Conservation (phyloP, 2,329 filamentous ascomycete species). For the Macrophomina tecta region DNA sequence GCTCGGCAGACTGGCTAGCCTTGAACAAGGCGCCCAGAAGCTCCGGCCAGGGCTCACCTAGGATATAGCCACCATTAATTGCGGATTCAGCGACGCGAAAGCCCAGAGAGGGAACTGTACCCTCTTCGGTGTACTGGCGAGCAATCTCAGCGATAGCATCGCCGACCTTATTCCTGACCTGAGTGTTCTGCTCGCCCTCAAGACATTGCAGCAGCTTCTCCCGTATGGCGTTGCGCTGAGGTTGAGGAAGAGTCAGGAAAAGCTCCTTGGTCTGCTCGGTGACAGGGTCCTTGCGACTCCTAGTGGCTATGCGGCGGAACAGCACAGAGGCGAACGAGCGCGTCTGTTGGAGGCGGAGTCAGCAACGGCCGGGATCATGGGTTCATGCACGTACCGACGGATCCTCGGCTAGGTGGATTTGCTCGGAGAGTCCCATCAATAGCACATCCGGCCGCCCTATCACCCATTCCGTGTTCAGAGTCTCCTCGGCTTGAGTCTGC, state of each 20-base stretch:
- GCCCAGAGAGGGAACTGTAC: constrained; percentile 58
- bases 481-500: constrained; percentile 86
- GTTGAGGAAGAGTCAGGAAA: constrained; percentile 77
- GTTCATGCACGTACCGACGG: constrained; percentile 63
- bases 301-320: constrained; percentile 91
- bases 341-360: constrained; percentile 60
- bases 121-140: constrained; percentile 90
- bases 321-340: constrained; percentile 92
- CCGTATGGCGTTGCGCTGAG: constrained; percentile 79
- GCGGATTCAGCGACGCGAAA: constrained; percentile 25
- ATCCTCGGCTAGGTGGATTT: constrained; percentile 80
- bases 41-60: constrained; percentile 88
- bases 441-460: constrained; percentile 80
- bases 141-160: constrained; percentile 97
- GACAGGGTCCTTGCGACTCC: constrained; percentile 75
- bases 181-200: constrained; percentile 71
- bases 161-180: constrained; percentile 91
- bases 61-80: constrained; percentile 27
- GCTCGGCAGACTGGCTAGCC: constrained; percentile 83
- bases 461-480: constrained; percentile 90
- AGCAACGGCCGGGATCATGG: constrained; percentile 7
- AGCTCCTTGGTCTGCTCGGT: constrained; percentile 78
- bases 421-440: constrained; percentile 92
- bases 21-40: constrained; percentile 85
- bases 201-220: constrained; percentile 82